Conservation (phyloP, 1,284 basidiomycete genomes). For the Trametes pubescens region DNA sequence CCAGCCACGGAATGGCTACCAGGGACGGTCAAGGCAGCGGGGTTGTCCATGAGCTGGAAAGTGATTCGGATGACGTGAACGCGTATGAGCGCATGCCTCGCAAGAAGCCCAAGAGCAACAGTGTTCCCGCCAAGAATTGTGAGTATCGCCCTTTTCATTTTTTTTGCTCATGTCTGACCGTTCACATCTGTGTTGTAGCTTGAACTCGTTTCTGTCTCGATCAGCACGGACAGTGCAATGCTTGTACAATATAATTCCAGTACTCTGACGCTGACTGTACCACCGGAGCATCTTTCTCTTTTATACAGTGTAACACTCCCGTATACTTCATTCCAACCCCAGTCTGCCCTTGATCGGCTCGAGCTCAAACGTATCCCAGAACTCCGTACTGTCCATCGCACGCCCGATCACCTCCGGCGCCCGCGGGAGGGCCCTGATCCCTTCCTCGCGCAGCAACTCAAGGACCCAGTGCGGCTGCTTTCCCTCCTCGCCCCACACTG, state of each 20-base stretch:
- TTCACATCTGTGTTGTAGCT: not conserved
- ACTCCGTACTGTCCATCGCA: constrained; percentile 66
- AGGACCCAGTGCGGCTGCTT: constrained; percentile 55
- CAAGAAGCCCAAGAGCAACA: constrained; percentile 52
- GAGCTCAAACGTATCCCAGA: constrained; percentile 60
- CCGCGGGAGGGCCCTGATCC: constrained; percentile 62
- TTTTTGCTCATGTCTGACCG: not conserved
- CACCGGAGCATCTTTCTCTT: constrained; percentile 50
- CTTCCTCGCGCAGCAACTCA: constrained; percentile 62
- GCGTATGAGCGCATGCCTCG: constrained; percentile 63
- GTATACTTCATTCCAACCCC: constrained; percentile 15
- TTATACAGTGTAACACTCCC: too few relatives aligned
- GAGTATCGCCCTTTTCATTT: not conserved
- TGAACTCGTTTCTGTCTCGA: not conserved
- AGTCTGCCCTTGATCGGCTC: constrained; percentile 33
- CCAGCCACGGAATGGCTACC: constrained; percentile 35
- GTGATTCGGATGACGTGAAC: constrained; percentile 52
- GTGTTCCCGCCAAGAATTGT: constrained; percentile 22
- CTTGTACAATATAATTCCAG: constrained; percentile 15
- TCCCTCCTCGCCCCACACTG: constrained; percentile 53
- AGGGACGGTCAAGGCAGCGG: constrained; percentile 36
- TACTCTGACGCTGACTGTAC: not conserved
- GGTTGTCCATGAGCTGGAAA: constrained; percentile 45
- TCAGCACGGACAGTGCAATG: not conserved
- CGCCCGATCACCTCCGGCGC: constrained; percentile 55